phyloP scores from a whole-genome alignment of 495 filamentous ascomycete species.

The Cudoniella acicularis region DNA sequence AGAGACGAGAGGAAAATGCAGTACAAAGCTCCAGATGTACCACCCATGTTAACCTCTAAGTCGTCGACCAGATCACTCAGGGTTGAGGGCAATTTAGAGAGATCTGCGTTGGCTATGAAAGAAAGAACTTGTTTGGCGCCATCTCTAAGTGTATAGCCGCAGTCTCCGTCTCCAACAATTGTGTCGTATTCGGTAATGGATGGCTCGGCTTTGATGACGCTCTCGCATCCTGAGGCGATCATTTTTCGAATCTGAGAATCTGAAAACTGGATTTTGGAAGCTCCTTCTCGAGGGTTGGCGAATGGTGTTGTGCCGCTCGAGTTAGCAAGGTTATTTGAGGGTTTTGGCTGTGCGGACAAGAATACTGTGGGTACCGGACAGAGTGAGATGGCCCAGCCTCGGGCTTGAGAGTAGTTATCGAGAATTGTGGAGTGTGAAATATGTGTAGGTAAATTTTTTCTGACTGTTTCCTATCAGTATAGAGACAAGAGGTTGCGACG shows the following conservation, averaged over 20 bases:
- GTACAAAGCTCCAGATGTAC: conserved; percentile 57
- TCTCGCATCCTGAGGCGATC: conserved; percentile 38
- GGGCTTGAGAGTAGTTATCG: conserved; percentile 4
- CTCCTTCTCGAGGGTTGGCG: not conserved
- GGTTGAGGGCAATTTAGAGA: conserved; percentile 39
- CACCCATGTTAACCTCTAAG: conserved; percentile 54
- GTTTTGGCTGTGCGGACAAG: conserved; percentile 3
- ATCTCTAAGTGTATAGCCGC: conserved; percentile 56
- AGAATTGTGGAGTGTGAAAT: conserved; percentile 18
- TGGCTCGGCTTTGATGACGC: conserved; percentile 50
- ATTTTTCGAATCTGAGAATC: conserved; percentile 16
- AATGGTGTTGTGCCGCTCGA: not conserved
- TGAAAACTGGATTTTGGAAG: conserved; percentile 10
- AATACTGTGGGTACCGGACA: conserved; percentile 11
- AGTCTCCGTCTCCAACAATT: conserved; percentile 63
- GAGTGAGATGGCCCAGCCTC: conserved; percentile 19
- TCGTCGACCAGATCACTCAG: conserved; percentile 52
- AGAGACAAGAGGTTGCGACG: not conserved
- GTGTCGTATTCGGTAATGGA: conserved; percentile 59
- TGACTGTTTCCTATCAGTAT: conserved; percentile 1
- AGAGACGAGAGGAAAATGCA: conserved; percentile 57
- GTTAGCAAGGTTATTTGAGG: conserved; percentile 2
- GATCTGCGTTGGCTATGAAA: conserved; percentile 9
- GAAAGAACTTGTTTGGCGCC: conserved; percentile 17
- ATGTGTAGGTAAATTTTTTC: conserved; percentile 11